Evolutionary conservation across 441 rosid species (phyloP), one percentile per base, ranked within the genome.

Genomic region (Melastoma candidum): DNA sequence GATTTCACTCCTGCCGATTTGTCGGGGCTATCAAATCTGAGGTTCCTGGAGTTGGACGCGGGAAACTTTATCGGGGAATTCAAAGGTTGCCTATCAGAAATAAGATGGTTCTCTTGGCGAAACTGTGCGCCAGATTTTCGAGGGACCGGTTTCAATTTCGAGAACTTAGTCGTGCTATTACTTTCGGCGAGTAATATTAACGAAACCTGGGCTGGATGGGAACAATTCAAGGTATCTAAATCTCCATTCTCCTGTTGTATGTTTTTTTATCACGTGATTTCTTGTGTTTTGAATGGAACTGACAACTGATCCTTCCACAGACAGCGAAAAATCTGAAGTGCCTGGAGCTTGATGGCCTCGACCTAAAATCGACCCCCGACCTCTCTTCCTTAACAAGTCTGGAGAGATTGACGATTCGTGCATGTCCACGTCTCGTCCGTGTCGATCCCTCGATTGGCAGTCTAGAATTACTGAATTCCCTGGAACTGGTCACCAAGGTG

Each of bases 91-190:
- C 47, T 60, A 2, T 17, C 12, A 0, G 2, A 46, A 8, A 2
- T 60, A 10, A 51, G 24, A 36, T 24, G 53, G 39, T 11, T 60
- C 2, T 6, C 9, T 24, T 60, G 64, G 64, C 43, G 6, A 9
- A 11, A 25, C 14, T 60, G 58, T 47, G 58, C 58, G 5, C 0
- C 2, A 0, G 12, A 60, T 10, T 12, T 47, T n/a, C 0, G 7
- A 29, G 48, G 52, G 3, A 24, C 26, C 44, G 52, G 52, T 11
- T 36, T 60, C 11, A 8, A 12, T 2, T 0, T 53, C 9, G 10
- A 32, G 11, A 22, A 47, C 11, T 36, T 60, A 14, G 41, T 53
- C 14, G 39, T 60, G 32, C 64, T 60, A 3, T 32, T 52, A 13
- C 14, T 60, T 7, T 53, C 44, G 6, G 12, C 46, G 6, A 11